Evolutionary conservation across 129 eudicot species (phyloP), one percentile per base, ranked within the genome.

Genomic region (Scalesia atractyloides): DNA sequence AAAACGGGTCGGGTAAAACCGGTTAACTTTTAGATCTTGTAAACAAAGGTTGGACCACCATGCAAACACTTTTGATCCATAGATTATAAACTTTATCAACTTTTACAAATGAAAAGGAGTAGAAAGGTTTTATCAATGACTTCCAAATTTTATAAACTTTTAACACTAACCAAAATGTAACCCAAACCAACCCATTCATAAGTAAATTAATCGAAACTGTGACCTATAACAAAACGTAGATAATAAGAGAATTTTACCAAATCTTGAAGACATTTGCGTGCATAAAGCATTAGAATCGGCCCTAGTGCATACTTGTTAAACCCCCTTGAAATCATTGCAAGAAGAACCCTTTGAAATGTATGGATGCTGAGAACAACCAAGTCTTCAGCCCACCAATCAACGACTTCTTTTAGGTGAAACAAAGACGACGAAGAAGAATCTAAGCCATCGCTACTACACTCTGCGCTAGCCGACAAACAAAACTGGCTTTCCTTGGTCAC

Each of bases 331-430:
- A 86, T 84, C 96, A 95, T 88, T 13, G 99, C 99, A 65, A 88
- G 80, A 12, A 95, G 78, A 51, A 88, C 96, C 83, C 99, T 79
- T 68, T 90, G 99, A 69, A 95, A 95, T 17, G 83, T 64, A 84
- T 81, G 91, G 26, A 95, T 82, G 47, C 89, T 86, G 18, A 95
- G 84, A 54, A 83, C 76, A 53, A 82, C 77, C 73, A 95, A 78
- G 63, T 95, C 99, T 67, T 95, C 99, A 48, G 91, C 99, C 99
- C 99, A 95, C 99, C 97, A 90, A 76, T 95, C 96, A 11, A 84
- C 89, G 16, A 77, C 74, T 57, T 83, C 85, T 71, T 82, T 90
- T 17, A 73, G 41, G 34, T 77, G 82, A 72, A 74, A 50, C 13
- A 79, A 69, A 5, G 77, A 78, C 18, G 73, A 70, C 2, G 79